These are phyloP conservation scores for Diaporthe sp. DNA, from an alignment of 2,329 filamentous ascomycete genomes.

Conservation along the genomic window DNA sequence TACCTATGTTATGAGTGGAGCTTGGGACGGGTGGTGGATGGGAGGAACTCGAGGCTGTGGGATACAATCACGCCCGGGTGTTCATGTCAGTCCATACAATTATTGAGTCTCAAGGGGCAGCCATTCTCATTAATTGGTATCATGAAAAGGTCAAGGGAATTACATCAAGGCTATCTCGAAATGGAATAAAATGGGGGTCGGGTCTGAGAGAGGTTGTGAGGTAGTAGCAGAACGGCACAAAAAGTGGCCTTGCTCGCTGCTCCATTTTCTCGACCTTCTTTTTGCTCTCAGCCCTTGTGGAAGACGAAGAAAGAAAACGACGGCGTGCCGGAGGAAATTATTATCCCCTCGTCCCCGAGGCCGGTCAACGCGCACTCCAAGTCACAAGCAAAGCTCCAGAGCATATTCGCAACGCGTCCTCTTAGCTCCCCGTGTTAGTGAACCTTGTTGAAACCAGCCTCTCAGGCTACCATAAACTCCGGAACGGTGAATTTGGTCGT, in stretches of 20 bases:
- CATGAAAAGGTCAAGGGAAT: constrained; percentile 61
- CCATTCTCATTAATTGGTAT: constrained; percentile 63
- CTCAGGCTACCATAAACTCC: constrained; percentile 35
- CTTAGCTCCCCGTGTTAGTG: constrained; percentile 37
- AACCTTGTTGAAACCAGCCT: constrained; percentile 36
- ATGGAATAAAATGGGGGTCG: constrained; percentile 38
- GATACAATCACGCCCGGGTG: neutral
- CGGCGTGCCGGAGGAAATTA: constrained; percentile 38
- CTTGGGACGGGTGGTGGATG: neutral
- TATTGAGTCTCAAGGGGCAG: constrained; percentile 43
- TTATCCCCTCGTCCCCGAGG: constrained; percentile 32
- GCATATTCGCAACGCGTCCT: constrained; percentile 36
- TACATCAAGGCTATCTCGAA: constrained; percentile 60
- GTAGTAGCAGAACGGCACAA: constrained; percentile 34
- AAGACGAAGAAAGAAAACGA: constrained; percentile 40
- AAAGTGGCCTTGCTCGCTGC: constrained; percentile 34
- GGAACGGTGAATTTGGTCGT: constrained; percentile 25
- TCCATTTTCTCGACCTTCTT: constrained; percentile 27
- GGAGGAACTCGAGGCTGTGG: neutral
- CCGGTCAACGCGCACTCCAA: constrained; percentile 38
- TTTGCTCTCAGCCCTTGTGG: constrained; percentile 36
- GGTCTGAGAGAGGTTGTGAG: constrained; percentile 36
- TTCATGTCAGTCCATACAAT: constrained; percentile 20
- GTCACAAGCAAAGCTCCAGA: constrained; percentile 38
- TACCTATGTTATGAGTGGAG: neutral